Conservation (phyloP, 176 grass and related monocot genomes). For the Urochloa ruziziensis region DNA sequence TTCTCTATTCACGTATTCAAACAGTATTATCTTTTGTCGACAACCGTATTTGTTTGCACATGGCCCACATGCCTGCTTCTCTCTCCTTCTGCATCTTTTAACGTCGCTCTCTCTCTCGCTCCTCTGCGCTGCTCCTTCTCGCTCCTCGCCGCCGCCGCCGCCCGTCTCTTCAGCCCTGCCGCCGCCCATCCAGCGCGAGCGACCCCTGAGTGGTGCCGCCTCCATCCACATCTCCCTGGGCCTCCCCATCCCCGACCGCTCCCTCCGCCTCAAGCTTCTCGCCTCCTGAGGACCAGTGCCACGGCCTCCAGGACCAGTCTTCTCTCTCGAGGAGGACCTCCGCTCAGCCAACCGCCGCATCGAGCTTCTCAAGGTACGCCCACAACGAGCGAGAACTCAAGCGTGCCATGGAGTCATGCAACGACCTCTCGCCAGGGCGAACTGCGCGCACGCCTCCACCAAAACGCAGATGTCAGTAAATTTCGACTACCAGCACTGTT, state of each 20-base stretch:
- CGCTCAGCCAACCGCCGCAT: slow-evolving; percentile 48
- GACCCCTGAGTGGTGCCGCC: no score
- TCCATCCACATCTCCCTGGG: slow-evolving; percentile 72
- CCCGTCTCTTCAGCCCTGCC: no score
- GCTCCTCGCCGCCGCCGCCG: no score
- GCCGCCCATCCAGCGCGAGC: no score
- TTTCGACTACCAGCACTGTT: no score
- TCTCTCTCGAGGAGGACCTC: slow-evolving; percentile 75
- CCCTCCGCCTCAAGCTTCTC: slow-evolving; percentile 67
- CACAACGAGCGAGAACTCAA: slow-evolving; percentile 86
- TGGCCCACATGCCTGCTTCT: no score
- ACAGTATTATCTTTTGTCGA: no score
- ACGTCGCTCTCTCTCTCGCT: no score
- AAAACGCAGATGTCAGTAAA: slow-evolving; percentile 43
- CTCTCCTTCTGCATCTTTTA: no score
- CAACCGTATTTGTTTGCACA: no score
- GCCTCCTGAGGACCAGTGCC: slow-evolving; percentile 72
- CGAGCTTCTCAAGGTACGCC: slow-evolving; percentile 40
- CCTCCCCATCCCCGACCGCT: slow-evolving; percentile 66
- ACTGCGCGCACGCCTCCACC: slow-evolving; percentile 33
- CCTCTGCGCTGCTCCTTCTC: no score
- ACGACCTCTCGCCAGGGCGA: slow-evolving; percentile 71
- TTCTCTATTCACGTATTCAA: no score
- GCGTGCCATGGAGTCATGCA: slow-evolving; percentile 76
- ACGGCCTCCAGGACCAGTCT: slow-evolving; percentile 80